Percentiles rank a stretch among this genome's conserved stretches.
Evolutionary conservation across 2,329 filamentous ascomycete genomes (phyloP).

Genomic region (Allantophomopsis lycopodina): DNA sequence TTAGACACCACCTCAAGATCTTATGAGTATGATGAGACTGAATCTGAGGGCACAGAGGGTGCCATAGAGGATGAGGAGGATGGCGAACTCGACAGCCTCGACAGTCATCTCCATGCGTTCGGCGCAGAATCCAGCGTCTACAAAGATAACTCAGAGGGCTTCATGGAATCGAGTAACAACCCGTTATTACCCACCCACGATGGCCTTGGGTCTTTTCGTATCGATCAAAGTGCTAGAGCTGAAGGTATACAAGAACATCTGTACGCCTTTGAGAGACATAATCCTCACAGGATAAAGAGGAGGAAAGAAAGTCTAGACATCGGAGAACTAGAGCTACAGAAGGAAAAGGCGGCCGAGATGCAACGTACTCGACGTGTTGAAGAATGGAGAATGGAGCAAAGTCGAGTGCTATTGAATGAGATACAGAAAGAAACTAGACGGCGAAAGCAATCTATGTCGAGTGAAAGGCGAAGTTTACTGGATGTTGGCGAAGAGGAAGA

Average conservation of each 20-base stretch:
- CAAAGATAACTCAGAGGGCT: constrained; percentile 9
- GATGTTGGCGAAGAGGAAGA: constrained; percentile 17
- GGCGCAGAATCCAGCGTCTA: constrained; percentile 37
- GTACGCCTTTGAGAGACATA: constrained; percentile 80
- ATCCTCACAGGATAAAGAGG: constrained; percentile 51
- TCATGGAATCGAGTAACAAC: constrained; percentile 7
- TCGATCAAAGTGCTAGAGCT: constrained; percentile 40
- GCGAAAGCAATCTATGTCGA: constrained; percentile 47
- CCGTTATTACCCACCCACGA: constrained; percentile 84
- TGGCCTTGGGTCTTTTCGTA: constrained; percentile 72
- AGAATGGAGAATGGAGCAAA: constrained; percentile 85
- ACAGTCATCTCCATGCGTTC: constrained; percentile 84
- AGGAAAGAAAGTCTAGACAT: constrained; percentile 38
- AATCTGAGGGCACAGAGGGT: constrained; percentile 22
- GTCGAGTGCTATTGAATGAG: constrained; percentile 70
- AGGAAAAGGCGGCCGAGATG: constrained; percentile 43
- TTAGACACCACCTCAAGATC: constrained; percentile 56
- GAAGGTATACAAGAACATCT: constrained; percentile 64
- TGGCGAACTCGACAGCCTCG: constrained; percentile 79
- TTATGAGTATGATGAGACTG: constrained; percentile 30
- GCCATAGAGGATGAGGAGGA: constrained; percentile 53
- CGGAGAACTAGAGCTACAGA: constrained; percentile 34
- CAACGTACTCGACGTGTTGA: constrained; percentile 80
- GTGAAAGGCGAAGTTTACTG: constrained; percentile 21
- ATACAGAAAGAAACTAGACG: constrained; percentile 75